These are phyloP conservation scores for Senna siamea DNA, from an alignment of 306 rosid species.

Conservation along the genomic window DNA sequence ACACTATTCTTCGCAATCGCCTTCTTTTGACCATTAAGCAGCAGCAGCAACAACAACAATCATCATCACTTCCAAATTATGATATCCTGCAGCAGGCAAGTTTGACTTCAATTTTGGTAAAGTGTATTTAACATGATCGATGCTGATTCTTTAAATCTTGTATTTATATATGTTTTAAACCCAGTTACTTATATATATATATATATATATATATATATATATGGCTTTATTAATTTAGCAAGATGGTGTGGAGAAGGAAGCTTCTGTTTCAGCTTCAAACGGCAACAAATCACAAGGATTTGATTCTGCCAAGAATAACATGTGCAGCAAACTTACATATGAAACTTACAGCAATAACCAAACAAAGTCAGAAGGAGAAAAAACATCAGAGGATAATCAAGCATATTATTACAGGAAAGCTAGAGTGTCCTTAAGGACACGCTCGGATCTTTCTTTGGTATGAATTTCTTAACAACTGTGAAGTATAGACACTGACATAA, in stretches of 20 bases:
- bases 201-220: neutral
- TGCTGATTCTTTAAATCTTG: too few relatives aligned
- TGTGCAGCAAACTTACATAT: constrained; percentile 23
- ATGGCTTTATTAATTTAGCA: constrained; percentile 29
- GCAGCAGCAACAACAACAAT: constrained; percentile 32
- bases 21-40: constrained; percentile 36
- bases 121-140: too few relatives aligned
- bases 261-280: constrained; percentile 33
- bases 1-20: constrained; percentile 42
- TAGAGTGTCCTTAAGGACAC: constrained; percentile 55
- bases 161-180: too few relatives aligned
- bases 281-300: constrained; percentile 31
- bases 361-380: constrained; percentile 32
- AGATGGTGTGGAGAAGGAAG: constrained; percentile 30
- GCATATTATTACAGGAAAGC: constrained; percentile 40
- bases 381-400: constrained; percentile 37
- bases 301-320: neutral
- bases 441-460: constrained; percentile 52
- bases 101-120: constrained; percentile 42
- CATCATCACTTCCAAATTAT: constrained; percentile 35
- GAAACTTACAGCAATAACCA: constrained; percentile 31
- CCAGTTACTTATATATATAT: too few relatives aligned
- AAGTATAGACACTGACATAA: too few relatives aligned
- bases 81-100: too few relatives aligned
- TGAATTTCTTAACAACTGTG: constrained; percentile 8